A percentile compares a stretch with the other conserved stretches of the same genome.
Evolutionary conservation across 1,284 basidiomycete genomes (phyloP).

Genomic region (Ustilago cynodontis): DNA sequence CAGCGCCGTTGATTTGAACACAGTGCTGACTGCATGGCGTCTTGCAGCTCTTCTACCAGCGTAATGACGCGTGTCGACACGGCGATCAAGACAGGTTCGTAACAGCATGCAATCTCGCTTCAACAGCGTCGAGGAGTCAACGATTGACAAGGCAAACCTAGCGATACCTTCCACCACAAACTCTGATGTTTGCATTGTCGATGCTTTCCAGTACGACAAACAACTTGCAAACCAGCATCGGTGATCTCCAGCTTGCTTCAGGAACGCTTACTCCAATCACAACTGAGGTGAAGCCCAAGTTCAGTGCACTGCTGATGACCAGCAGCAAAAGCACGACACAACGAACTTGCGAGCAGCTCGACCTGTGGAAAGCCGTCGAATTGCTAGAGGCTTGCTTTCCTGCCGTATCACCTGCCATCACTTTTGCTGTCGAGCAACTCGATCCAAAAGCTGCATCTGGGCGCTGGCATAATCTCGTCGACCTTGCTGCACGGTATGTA

Average conservation of each 20-base stretch:
- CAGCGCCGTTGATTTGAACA: neutral
- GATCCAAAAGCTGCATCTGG: neutral
- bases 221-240: neutral
- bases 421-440: constrained; percentile 7
- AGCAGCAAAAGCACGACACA: neutral
- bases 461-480: neutral
- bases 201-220: no score
- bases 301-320: neutral
- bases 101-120: neutral
- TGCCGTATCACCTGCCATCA: constrained; percentile 26
- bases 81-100: neutral
- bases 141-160: neutral
- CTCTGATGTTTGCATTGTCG: neutral
- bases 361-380: constrained; percentile 11
- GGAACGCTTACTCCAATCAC: neutral
- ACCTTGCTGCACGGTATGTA: constrained; percentile 20
- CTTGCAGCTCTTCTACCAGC: neutral
- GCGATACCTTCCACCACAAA: neutral
- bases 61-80: neutral
- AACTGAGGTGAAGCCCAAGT: neutral
- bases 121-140: neutral
- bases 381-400: constrained; percentile 26
- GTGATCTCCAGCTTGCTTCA: neutral
- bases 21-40: neutral
- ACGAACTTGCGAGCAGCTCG: neutral